These are phyloP conservation scores for Hyaloscypha finlandica DNA, from an alignment of 495 filamentous ascomycete species.

Conservation along the genomic window DNA sequence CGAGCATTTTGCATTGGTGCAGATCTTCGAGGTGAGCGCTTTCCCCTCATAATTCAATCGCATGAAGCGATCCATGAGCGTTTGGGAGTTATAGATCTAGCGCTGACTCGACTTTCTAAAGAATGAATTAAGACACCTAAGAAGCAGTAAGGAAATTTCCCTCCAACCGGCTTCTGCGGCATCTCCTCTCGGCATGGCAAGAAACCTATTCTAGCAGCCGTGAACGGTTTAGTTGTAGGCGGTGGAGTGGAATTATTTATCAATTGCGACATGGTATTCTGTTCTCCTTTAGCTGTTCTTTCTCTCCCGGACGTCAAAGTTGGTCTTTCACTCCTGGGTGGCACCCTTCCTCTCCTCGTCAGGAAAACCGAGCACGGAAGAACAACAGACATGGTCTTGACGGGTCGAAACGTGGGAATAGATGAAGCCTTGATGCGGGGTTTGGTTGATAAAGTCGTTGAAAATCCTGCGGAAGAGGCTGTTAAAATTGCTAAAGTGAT, in stretches of 20 bases:
- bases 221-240: no score
- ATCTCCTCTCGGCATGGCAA: constrained; percentile 3
- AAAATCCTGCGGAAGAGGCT: neutral
- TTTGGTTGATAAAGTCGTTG: constrained; percentile 5
- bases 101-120: neutral
- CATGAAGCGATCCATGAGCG: neutral
- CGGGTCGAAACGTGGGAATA: neutral
- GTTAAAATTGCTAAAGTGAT: neutral
- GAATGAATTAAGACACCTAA: neutral
- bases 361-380: neutral
- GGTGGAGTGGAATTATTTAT: no score
- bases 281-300: neutral
- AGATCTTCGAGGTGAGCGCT: neutral
- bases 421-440: constrained; percentile 5
- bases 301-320: constrained; percentile 7
- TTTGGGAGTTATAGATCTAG: no score
- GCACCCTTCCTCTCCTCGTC: constrained; percentile 3
- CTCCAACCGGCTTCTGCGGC: constrained; percentile 4
- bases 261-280: constrained; percentile 1
- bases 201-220: neutral
- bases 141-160: neutral
- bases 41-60: neutral
- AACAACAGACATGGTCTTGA: neutral
- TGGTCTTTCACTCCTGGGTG: constrained; percentile 3
- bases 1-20: neutral